These are phyloP conservation scores for Colletotrichum tropicale DNA, from an alignment of 2,329 filamentous ascomycete species.

Conservation along the genomic window DNA sequence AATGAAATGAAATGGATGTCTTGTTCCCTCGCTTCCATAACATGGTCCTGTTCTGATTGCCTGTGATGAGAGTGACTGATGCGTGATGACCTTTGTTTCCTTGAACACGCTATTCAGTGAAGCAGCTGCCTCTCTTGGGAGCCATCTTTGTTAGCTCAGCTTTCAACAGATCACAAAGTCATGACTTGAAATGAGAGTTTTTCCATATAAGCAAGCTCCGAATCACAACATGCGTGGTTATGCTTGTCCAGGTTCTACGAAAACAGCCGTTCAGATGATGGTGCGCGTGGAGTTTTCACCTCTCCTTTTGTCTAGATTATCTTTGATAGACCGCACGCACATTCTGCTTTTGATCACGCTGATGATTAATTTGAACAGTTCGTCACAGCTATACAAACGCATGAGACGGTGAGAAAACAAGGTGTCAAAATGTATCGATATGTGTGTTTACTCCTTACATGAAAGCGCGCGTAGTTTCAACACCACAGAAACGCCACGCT, in stretches of 20 bases:
- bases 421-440: neutral
- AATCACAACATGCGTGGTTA: neutral
- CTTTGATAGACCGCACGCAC: neutral
- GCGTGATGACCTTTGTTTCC: neutral
- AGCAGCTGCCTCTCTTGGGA: neutral
- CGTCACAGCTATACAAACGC: neutral
- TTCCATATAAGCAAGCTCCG: too few relatives aligned
- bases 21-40: neutral
- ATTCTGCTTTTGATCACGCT: neutral
- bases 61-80: neutral
- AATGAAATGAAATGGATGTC: slow-evolving; percentile 23
- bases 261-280: neutral
- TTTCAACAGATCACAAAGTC: neutral
- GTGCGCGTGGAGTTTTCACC: neutral
- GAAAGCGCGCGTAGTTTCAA: neutral
- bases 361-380: neutral
- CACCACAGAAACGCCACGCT: slow-evolving; percentile 8
- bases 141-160: neutral
- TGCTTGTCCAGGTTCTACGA: neutral
- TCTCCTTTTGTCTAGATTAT: neutral
- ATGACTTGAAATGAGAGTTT: too few relatives aligned
- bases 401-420: neutral
- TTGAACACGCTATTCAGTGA: neutral
- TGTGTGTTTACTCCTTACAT: neutral
- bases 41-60: too few relatives aligned